These are phyloP conservation scores for Candida coquimbonensis DNA, from an alignment of 805 yeast genomes.

Conservation along the genomic window DNA sequence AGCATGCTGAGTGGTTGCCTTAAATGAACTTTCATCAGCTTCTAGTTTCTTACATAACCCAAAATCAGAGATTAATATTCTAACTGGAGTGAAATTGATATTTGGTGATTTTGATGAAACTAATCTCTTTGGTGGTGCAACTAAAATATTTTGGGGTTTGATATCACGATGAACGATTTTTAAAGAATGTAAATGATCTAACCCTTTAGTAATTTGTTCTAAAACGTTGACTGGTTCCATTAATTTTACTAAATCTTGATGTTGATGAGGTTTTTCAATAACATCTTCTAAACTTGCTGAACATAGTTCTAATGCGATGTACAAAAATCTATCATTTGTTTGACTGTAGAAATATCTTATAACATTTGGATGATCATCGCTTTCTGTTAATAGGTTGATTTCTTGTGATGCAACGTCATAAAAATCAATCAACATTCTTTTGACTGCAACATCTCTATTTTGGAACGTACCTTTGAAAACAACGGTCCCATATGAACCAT, in stretches of 20 bases:
- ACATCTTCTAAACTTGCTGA: conserved; percentile 84
- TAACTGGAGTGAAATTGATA: conserved; percentile 35
- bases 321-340: conserved; percentile 76
- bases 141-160: conserved; percentile 89
- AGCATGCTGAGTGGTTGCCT: conserved; percentile 87
- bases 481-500: conserved; percentile 95
- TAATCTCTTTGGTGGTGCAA: conserved; percentile 57
- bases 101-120: conserved; percentile 19
- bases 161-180: conserved; percentile 93
- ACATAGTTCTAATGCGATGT: conserved; percentile 90
- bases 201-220: conserved; percentile 75
- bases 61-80: conserved; percentile 88
- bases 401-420: conserved; percentile 93
- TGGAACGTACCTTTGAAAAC: conserved; percentile 89
- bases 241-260: conserved; percentile 30
- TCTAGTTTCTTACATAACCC: conserved; percentile 92
- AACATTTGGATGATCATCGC: conserved; percentile 96
- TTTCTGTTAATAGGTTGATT: conserved; percentile 78
- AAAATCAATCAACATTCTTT: conserved; percentile 87
- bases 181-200: conserved; percentile 78
- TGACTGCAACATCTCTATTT: conserved; percentile 91
- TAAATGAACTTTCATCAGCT: conserved; percentile 85
- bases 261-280: conserved; percentile 44
- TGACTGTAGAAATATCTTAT: conserved; percentile 92
- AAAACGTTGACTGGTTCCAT: conserved; percentile 50